phyloP scores from a whole-genome alignment of 306 rosid genomes.

The Ochetophila trinervis region DNA sequence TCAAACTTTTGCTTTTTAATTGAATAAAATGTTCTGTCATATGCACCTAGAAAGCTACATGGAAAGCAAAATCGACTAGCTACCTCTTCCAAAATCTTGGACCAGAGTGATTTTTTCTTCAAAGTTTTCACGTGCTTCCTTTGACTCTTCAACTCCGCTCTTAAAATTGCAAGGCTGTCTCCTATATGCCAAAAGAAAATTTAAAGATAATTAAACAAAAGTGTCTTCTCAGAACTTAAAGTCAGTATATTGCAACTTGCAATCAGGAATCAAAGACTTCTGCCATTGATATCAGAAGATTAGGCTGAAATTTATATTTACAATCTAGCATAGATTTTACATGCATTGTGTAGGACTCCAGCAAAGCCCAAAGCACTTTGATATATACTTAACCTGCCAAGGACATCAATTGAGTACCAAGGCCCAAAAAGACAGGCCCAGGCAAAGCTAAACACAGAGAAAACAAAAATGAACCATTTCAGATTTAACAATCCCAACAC shows the following conservation, averaged over 20 bases:
- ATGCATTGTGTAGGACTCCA: not conserved
- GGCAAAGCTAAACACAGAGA: no score
- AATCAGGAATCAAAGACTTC: slow-evolving; percentile 10
- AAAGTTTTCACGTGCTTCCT: slow-evolving; percentile 85
- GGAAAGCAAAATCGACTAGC: slow-evolving; percentile 31
- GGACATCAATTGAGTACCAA: no score
- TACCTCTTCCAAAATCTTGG: slow-evolving; percentile 97
- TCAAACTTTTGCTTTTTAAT: not conserved
- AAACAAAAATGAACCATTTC: no score
- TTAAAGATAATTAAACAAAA: slow-evolving; percentile 8
- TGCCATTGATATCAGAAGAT: not conserved
- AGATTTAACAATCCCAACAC: no score
- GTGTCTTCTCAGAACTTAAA: slow-evolving; percentile 20
- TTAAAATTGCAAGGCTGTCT: slow-evolving; percentile 88
- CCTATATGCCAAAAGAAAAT: slow-evolving; percentile 49
- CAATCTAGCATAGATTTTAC: not conserved
- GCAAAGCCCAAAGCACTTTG: no score
- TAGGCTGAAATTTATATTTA: not conserved
- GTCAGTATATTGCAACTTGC: slow-evolving; percentile 13
- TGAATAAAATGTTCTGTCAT: not conserved
- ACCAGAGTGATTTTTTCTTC: slow-evolving; percentile 97
- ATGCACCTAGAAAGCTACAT: slow-evolving; percentile 19
- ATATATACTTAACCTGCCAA: no score
- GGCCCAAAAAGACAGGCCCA: no score
- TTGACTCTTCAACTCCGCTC: slow-evolving; percentile 92